These are phyloP conservation scores for Dissoconium aciculare DNA, from an alignment of 2,329 filamentous ascomycete species.

Conservation along the genomic window DNA sequence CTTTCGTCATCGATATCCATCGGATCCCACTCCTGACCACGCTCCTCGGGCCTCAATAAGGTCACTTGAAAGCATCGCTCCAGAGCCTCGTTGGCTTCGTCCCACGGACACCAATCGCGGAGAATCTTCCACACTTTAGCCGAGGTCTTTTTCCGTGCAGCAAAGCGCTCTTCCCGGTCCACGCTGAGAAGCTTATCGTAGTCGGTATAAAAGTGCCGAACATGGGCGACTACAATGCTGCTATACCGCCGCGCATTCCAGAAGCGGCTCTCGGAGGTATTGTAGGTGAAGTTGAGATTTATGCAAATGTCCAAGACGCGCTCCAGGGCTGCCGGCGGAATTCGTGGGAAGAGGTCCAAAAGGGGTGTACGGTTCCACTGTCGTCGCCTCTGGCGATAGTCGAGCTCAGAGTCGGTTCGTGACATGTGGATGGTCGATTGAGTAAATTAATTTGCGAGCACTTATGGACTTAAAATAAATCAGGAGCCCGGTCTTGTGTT, in stretches of 20 bases:
- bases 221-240: slow-evolving; percentile 42
- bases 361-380: slow-evolving; percentile 20
- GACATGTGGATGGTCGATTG: too few species aligned
- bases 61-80: slow-evolving; percentile 18
- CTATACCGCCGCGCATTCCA: slow-evolving; percentile 18
- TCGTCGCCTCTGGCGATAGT: too few species aligned
- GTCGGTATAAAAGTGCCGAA: slow-evolving; percentile 45
- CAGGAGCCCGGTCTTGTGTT: too few species aligned
- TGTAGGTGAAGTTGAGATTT: slow-evolving; percentile 18
- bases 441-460: too few species aligned
- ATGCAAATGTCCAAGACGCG: slow-evolving; percentile 19
- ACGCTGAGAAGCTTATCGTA: slow-evolving; percentile 41
- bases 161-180: slow-evolving; percentile 16
- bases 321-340: slow-evolving; percentile 14
- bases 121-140: slow-evolving; percentile 17
- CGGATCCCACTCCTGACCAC: slow-evolving; percentile 16
- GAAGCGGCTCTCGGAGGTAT: slow-evolving; percentile 16
- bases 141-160: slow-evolving; percentile 15
- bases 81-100: slow-evolving; percentile 18
- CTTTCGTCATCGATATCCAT: slow-evolving; percentile 14
- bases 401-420: too few species aligned
- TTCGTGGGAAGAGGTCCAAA: slow-evolving; percentile 19
- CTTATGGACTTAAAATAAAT: too few species aligned
- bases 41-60: slow-evolving; percentile 17
- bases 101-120: slow-evolving; percentile 22